A percentile compares a stretch with the other conserved stretches of the same genome.
phyloP scores from a whole-genome alignment of 768 basidiomycete genomes.

The Tremella yokohamensis region DNA sequence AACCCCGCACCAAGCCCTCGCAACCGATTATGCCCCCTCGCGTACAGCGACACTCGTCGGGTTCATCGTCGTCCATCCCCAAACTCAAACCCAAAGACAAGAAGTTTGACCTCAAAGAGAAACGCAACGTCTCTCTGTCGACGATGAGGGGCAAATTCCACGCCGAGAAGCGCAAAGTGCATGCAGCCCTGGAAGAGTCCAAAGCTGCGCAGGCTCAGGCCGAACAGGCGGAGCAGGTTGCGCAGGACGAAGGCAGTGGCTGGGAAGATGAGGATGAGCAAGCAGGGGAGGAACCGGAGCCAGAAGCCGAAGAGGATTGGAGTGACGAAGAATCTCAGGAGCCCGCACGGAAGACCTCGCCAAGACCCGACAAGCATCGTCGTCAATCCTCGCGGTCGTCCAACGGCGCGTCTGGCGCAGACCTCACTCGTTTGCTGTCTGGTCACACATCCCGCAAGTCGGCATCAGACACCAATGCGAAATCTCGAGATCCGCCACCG shows the following conservation, averaged over 20 bases:
- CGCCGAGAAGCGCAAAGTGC: conserved; percentile 44
- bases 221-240: conserved; percentile 21
- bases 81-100: conserved; percentile 9
- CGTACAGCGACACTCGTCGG: conserved; percentile 25
- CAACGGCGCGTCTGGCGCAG: not conserved
- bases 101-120: not conserved
- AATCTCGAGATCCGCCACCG: conserved; percentile 17
- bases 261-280: conserved; percentile 42
- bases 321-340: conserved; percentile 27
- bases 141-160: conserved; percentile 45
- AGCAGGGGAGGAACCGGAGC: conserved; percentile 8
- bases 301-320: conserved; percentile 29
- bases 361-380: not conserved
- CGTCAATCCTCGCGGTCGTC: conserved; percentile 5
- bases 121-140: conserved; percentile 44
- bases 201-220: conserved; percentile 21
- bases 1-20: conserved; percentile 8
- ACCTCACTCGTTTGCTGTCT: conserved; percentile 3
- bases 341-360: not conserved
- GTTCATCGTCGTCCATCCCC: conserved; percentile 19
- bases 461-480: not conserved
- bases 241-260: conserved; percentile 42
- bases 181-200: conserved; percentile 31
- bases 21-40: conserved; percentile 8
- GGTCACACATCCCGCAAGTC: conserved; percentile 2